Evolutionary conservation across 129 eudicot species (phyloP), one percentile per base, ranked within the genome.

Genomic region (Saposhnikovia divaricata): DNA sequence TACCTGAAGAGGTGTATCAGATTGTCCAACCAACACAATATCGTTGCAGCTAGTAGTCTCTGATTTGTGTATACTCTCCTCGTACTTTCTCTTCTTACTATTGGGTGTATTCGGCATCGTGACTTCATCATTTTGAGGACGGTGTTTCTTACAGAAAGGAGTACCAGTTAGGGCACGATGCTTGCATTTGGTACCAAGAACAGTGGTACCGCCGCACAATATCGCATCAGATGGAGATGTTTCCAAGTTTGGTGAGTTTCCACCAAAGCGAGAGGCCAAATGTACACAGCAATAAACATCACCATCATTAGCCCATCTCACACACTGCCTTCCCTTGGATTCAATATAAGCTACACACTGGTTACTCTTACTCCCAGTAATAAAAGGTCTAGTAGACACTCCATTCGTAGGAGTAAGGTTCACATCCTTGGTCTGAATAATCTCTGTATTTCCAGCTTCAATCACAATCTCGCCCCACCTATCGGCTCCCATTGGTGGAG

Each of bases 301-400:
- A 46, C 99, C 99, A 53, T 95, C 99, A 83, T 86, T 95, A 14
- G 97, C 99, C 93, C 93, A 95, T 77, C 99, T 85, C 77, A 92
- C 96, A 83, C 99, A 95, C 65, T 85, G 94, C 84, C 99, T 89
- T 82, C 97, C 99, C 84, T 95, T 95, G 45, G 96, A 86, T 87
- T 95, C 99, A 76, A 92, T 92, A 57, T 89, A 95, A 83, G 97
- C 99, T 2, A 78, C 77, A 77, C 99, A 95, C 31, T 92, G 97
- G 18, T 92, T 89, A 69, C 79, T 88, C 82, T 88, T 87, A 76
- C 40, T 84, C 25, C 79, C 84, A 47, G 81, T 76, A 13, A 80
- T 88, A 5, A 70, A 57, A 25, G 86, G 76, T 47, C 84, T 87
- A 27, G 81, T 59, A 76, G 76, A 80, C 45, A 51, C 80, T 75